Conservation (phyloP, 2,329 filamentous ascomycete species). For the Penicillium glabrum region DNA sequence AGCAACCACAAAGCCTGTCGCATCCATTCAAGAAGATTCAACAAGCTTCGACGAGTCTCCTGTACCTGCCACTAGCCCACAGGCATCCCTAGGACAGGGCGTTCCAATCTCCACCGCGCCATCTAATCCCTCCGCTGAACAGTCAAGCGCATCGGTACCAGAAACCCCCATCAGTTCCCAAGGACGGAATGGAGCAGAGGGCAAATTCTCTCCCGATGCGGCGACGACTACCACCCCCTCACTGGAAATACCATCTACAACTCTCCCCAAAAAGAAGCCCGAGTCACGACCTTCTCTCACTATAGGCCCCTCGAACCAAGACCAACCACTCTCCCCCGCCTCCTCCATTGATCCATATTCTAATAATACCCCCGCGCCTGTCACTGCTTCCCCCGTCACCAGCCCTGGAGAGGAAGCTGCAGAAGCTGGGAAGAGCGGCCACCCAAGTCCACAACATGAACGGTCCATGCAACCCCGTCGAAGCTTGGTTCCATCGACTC, state of each 20-base stretch:
- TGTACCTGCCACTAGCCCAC: conserved; percentile 8
- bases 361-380: conserved; percentile 68
- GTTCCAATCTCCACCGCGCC: conserved; percentile 37
- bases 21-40: conserved; percentile 9
- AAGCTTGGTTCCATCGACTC: conserved; percentile 47
- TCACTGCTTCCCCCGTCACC: conserved; percentile 69
- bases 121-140: conserved; percentile 44
- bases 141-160: conserved; percentile 12
- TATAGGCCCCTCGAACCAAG: conserved; percentile 26
- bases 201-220: conserved; percentile 19
- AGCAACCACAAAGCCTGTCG: conserved; percentile 6
- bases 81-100: conserved; percentile 11
- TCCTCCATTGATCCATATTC: conserved; percentile 71
- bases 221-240: conserved; percentile 14
- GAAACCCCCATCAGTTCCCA: conserved; percentile 26
- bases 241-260: conserved; percentile 16
- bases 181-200: conserved; percentile 21
- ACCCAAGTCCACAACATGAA: conserved; percentile 26
- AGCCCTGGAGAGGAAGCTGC: conserved; percentile 66
- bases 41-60: conserved; percentile 5
- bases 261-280: conserved; percentile 26
- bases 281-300: conserved; percentile 29
- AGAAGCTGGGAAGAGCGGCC: conserved; percentile 47
- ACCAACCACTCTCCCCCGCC: conserved; percentile 50
- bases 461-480: conserved; percentile 23